These are phyloP conservation scores for Myrica gale DNA, from an alignment of 306 rosid genomes.

Conservation along the genomic window DNA sequence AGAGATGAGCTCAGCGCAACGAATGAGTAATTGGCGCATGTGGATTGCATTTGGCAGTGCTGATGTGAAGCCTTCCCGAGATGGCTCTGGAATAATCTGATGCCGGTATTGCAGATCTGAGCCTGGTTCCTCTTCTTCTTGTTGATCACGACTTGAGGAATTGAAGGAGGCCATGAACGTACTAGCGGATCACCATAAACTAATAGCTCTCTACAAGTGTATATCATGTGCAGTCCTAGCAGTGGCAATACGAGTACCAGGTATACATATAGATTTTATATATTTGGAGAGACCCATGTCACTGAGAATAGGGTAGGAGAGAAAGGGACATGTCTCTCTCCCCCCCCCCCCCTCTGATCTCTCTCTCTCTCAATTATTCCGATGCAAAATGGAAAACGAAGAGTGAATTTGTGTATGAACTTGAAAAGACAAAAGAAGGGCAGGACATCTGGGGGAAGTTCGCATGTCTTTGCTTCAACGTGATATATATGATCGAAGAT, in stretches of 20 bases:
- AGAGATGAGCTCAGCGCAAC: slow-evolving; percentile 45
- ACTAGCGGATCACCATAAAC: background rate
- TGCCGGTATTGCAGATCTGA: slow-evolving; percentile 20
- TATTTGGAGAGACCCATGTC: slow-evolving; percentile 21
- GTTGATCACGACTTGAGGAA: slow-evolving; percentile 28
- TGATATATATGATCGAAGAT: slow-evolving; percentile 2
- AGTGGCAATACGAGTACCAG: slow-evolving; percentile 19
- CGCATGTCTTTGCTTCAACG: slow-evolving; percentile 7
- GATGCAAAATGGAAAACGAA: background rate
- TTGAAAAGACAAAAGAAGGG: background rate
- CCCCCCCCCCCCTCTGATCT: background rate
- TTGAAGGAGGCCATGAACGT: slow-evolving; percentile 42
- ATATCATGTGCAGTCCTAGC: background rate
- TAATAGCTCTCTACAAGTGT: background rate
- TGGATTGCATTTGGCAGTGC: slow-evolving; percentile 17
- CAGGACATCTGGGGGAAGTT: slow-evolving; percentile 4
- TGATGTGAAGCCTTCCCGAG: background rate
- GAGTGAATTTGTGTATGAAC: background rate
- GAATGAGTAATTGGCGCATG: slow-evolving; percentile 42
- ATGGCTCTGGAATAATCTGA: background rate
- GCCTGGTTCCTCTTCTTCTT: slow-evolving; percentile 13
- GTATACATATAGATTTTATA: slow-evolving; percentile 11
- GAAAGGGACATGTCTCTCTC: background rate
- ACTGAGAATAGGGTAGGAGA: slow-evolving; percentile 10
- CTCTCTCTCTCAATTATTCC: slow-evolving; percentile 2